Evolutionary conservation across 495 filamentous ascomycete genomes (phyloP), one percentile per base, ranked within the genome.

Genomic region (Neurospora intermedia): DNA sequence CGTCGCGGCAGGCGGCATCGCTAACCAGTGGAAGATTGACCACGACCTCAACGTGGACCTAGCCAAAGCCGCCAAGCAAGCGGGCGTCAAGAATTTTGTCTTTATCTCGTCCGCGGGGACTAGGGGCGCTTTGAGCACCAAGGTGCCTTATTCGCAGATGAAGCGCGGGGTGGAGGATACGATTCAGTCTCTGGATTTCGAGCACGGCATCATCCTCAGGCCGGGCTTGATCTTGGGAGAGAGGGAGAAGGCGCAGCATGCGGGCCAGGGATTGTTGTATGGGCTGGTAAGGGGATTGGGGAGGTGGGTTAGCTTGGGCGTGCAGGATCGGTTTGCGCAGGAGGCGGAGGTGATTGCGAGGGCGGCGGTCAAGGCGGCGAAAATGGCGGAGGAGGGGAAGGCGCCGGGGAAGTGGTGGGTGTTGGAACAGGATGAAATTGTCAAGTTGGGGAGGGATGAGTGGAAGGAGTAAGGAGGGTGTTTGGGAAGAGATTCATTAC

Each of bases 111-210:
- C 84, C 23, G 79, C 74, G 4, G 87, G 87, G 27, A 85, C 85
- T 16, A 75, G 81, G 15, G 87, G 86, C 0, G 2, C 82, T 8
- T 6, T 77, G 9, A 59, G 23, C 69, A 69, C 45, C 41, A 72
- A 72, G 1, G 75, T 88, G 4, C 84, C 88, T 0, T 94, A 95
- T 78, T 69, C 81, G 4, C 85, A 87, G 76, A 94, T 96, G 91
- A 97, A 97, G 84, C 86, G 85, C 15, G 91, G 93, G 77, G 87
- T 94, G 43, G 94, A 97, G 77, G 90, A 94, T 41, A 85, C 89
- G n/a, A 84, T 94, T 41, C 87, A 89, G 79, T 85, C 77, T 31
- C 79, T 94, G 27, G 91, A 84, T 0, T 97, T 97, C 76, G 89
- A 92, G 48, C 86, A 90, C 70, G 89, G 88, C 11, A 88, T 94